Evolutionary conservation across 768 basidiomycete species (phyloP).

Genomic region (Tricholoma saponaceum): DNA sequence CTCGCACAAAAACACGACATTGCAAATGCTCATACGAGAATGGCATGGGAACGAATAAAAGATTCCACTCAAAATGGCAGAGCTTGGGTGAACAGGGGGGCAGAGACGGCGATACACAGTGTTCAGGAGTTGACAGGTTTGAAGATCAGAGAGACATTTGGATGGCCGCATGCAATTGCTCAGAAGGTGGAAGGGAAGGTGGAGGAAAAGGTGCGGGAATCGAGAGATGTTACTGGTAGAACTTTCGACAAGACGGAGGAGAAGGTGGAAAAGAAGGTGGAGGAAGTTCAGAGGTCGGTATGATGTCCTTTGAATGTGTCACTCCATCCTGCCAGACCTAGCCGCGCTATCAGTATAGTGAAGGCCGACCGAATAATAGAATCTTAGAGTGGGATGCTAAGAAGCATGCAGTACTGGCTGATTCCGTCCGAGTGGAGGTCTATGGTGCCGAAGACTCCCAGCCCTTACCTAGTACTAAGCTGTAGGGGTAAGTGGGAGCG

Average conservation of each 20-base stretch:
- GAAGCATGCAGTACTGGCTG: no score
- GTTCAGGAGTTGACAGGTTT: constrained; percentile 72
- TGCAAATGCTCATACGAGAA: constrained; percentile 54
- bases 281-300: neutral
- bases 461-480: no score
- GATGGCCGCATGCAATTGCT: constrained; percentile 28
- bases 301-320: neutral
- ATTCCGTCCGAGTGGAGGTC: no score
- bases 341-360: no score
- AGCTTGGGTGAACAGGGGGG: constrained; percentile 38
- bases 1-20: constrained; percentile 66
- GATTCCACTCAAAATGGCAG: constrained; percentile 47
- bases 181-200: constrained; percentile 19
- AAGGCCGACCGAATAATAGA: no score
- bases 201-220: constrained; percentile 21
- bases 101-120: constrained; percentile 43
- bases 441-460: no score
- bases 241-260: constrained; percentile 19
- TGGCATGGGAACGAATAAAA: constrained; percentile 55
- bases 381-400: no score
- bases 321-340: no score
- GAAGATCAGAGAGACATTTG: constrained; percentile 59
- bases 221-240: constrained; percentile 15
- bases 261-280: neutral
- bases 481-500: no score